Percentiles rank a stretch among this genome's conserved stretches.
phyloP scores from a whole-genome alignment of 768 basidiomycete genomes.

The Tulasnella sp. region DNA sequence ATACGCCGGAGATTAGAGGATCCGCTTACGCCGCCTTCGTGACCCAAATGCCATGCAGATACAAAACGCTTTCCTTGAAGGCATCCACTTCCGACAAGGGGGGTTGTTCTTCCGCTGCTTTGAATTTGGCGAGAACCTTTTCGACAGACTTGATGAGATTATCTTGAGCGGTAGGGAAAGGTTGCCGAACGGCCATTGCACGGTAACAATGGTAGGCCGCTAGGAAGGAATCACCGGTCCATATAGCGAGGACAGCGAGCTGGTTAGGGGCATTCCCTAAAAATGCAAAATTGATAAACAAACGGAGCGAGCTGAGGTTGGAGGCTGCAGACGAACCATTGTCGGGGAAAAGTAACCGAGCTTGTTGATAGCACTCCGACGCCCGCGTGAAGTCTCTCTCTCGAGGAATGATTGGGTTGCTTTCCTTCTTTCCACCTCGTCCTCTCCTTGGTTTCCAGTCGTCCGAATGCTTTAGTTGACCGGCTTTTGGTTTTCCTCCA shows the following conservation, averaged over 20 bases:
- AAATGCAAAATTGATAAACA: conserved; percentile 24
- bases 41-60: conserved; percentile 69
- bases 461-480: conserved; percentile 27
- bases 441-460: conserved; percentile 44
- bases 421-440: conserved; percentile 41
- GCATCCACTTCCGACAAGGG: conserved; percentile 13
- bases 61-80: conserved; percentile 67
- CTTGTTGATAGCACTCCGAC: conserved; percentile 76
- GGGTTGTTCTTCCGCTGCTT: conserved; percentile 24
- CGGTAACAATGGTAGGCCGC: conserved; percentile 84
- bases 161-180: conserved; percentile 80
- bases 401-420: conserved; percentile 40
- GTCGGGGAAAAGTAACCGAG: conserved; percentile 68
- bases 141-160: conserved; percentile 69
- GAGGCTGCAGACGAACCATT: conserved; percentile 47
- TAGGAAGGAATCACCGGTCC: conserved; percentile 71
- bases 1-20: conserved; percentile 14
- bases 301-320: neutral
- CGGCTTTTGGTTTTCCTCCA: conserved; percentile 54
- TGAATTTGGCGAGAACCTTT: conserved; percentile 47
- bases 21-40: conserved; percentile 47
- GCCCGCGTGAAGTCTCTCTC: conserved; percentile 67
- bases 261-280: conserved; percentile 78
- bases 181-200: conserved; percentile 75
- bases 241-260: conserved; percentile 84